phyloP scores from a whole-genome alignment of 2,329 filamentous ascomycete species.

The Ploettnerulaceae sp. region DNA sequence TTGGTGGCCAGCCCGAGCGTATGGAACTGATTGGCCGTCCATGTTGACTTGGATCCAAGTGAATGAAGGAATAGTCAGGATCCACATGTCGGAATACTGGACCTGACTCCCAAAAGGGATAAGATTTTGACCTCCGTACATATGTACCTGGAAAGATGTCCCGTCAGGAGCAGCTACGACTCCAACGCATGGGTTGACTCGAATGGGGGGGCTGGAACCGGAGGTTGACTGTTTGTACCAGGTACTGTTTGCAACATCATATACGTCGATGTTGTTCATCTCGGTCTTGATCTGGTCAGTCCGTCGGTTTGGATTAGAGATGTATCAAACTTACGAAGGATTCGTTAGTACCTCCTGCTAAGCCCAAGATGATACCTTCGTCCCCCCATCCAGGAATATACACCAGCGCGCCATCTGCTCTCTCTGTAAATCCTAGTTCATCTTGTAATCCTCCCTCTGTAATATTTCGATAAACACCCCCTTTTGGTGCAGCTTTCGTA shows the following conservation, averaged over 20 bases:
- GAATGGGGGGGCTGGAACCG: conserved; percentile 55
- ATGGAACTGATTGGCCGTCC: conserved; percentile 48
- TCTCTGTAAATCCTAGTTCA: conserved; percentile 61
- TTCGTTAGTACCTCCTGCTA: conserved; percentile 66
- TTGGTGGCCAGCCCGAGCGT: conserved; percentile 60
- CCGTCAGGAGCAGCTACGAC: conserved; percentile 66
- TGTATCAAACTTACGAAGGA: conserved; percentile 50
- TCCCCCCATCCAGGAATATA: conserved; percentile 72
- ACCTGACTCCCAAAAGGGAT: conserved; percentile 52
- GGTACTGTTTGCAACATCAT: conserved; percentile 63
- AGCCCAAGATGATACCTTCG: conserved; percentile 64
- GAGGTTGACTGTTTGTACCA: conserved; percentile 73
- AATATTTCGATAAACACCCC: conserved; percentile 68
- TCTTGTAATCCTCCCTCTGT: conserved; percentile 66
- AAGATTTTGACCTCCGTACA: conserved; percentile 73
- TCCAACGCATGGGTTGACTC: conserved; percentile 68
- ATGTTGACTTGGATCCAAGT: conserved; percentile 65
- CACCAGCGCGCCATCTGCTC: conserved; percentile 67
- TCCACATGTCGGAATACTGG: conserved; percentile 70
- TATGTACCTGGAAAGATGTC: conserved; percentile 71
- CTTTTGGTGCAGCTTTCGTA: conserved; percentile 51
- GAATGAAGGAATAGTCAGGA: conserved; percentile 67
- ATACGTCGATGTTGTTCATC: conserved; percentile 69
- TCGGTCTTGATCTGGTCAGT: conserved; percentile 42
- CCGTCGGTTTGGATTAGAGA: conserved; percentile 27